phyloP scores from a whole-genome alignment of 768 basidiomycete species.

The Cystobasidiopsis lactophilus region DNA sequence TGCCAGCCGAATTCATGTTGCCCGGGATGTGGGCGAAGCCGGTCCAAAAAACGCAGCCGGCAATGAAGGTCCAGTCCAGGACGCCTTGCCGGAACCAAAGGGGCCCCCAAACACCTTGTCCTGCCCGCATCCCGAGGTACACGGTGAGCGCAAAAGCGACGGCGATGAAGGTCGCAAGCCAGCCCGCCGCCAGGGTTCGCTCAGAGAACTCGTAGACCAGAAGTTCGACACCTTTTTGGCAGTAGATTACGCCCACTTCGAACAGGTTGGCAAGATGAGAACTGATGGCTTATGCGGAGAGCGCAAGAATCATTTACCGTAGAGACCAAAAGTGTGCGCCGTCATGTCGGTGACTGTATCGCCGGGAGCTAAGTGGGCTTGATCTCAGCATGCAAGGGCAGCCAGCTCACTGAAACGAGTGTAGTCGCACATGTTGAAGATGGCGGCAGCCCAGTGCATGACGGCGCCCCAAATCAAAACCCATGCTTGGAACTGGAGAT shows the following conservation, averaged over 20 bases:
- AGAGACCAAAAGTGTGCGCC: constrained; percentile 18
- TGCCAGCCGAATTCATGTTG: constrained; percentile 11
- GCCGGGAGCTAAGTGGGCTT: too few species aligned
- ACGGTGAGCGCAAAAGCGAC: constrained; percentile 20
- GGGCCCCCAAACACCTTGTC: constrained; percentile 16
- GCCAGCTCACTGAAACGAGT: constrained; percentile 22
- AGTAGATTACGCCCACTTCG: constrained; percentile 18
- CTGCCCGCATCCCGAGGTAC: constrained; percentile 17
- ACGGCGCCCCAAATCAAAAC: constrained; percentile 22
- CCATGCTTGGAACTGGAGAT: constrained; percentile 22
- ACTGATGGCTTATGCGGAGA: background rate
- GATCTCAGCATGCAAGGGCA: too few species aligned
- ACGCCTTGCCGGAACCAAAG: constrained; percentile 19
- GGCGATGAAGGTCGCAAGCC: constrained; percentile 20
- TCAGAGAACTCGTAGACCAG: constrained; percentile 18
- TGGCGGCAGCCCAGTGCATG: constrained; percentile 19
- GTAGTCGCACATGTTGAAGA: constrained; percentile 19
- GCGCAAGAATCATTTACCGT: constrained; percentile 7
- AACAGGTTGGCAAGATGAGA: background rate
- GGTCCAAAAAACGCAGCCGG: constrained; percentile 18
- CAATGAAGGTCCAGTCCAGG: constrained; percentile 20
- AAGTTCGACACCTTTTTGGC: constrained; percentile 20
- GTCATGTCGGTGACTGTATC: constrained; percentile 23
- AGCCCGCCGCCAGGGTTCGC: constrained; percentile 11
- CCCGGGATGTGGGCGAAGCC: constrained; percentile 21